Percentiles rank a stretch among this genome's conserved stretches.
Conservation (phyloP, 768 basidiomycete species). For the Boletus sensibilis region DNA sequence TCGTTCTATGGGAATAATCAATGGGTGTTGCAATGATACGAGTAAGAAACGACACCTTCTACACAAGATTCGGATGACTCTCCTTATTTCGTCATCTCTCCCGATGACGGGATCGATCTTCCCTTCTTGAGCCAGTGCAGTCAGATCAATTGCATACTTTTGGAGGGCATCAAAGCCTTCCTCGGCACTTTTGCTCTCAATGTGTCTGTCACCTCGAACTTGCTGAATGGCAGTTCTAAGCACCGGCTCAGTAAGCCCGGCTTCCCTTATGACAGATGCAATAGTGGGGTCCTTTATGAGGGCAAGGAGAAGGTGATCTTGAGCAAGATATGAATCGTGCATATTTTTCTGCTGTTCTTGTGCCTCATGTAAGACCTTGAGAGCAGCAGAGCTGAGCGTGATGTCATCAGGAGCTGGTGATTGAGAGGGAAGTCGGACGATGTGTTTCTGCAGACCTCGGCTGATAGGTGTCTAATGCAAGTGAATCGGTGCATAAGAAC, state of each 20-base stretch:
- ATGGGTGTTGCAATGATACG: not conserved
- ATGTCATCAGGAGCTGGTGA: slow-evolving; percentile 84
- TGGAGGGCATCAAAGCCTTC: slow-evolving; percentile 90
- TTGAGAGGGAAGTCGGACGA: slow-evolving; percentile 82
- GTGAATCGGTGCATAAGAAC: not conserved
- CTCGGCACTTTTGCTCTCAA: slow-evolving; percentile 86
- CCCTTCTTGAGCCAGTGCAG: slow-evolving; percentile 83
- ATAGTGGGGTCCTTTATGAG: slow-evolving; percentile 75
- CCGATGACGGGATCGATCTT: slow-evolving; percentile 97
- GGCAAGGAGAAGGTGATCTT: slow-evolving; percentile 88
- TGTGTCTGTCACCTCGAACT: slow-evolving; percentile 76
- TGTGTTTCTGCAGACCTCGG: slow-evolving; percentile 69
- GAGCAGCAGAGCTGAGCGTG: slow-evolving; percentile 52
- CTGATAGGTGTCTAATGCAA: slow-evolving; percentile 51
- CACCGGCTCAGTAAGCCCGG: slow-evolving; percentile 64
- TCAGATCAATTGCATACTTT: slow-evolving; percentile 87
- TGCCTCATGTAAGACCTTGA: slow-evolving; percentile 72
- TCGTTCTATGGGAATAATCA: slow-evolving; percentile 58
- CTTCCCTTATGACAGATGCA: slow-evolving; percentile 69
- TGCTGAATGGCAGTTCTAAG: slow-evolving; percentile 78
- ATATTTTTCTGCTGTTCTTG: slow-evolving; percentile 76
- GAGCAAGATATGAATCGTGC: slow-evolving; percentile 90
- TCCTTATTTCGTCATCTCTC: slow-evolving; percentile 87
- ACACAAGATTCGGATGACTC: slow-evolving; percentile 80
- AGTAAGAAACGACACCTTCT: slow-evolving; percentile 48